Evolutionary conservation across 768 basidiomycete species (phyloP), one percentile per base, ranked within the genome.

Genomic region (Russula brevipes): DNA sequence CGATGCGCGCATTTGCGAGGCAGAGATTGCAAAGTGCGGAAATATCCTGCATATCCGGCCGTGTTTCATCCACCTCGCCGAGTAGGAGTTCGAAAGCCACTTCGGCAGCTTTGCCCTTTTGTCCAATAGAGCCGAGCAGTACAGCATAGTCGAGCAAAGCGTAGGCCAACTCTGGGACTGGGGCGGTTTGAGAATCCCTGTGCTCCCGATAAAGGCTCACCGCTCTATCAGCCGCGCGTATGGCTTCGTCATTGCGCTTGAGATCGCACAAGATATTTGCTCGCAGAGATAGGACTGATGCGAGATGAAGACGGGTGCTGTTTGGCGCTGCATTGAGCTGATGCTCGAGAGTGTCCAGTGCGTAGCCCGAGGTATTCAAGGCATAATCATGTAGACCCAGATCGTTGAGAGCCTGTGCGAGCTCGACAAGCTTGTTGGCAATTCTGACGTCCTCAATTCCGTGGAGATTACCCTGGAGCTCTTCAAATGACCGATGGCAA

Each of bases 341-440:
- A 1, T 24, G 35, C 12, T 58, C 38, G 35, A 45, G 5, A 6
- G 31, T 11, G 19, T 60, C 49, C 35, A 56, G 39, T 12, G 54
- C 63, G 33, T 50, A 56, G 1, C 36, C 53, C 30, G 53, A 64
- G 11, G 36, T 53, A 12, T 35, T 41, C 44, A 55, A 55, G 7
- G 63, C 63, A 17, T 54, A 50, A 7, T 50, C 41, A 5, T 35
- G 39, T 4, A 64, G 30, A 19, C 63, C 63, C 11, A 64, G n/a
- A 42, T 64, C 63, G n/a, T 12, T 64, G 47, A 64, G 47, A 17
- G 63, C 58, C 31, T 64, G 63, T 4, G 58, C 41, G 33, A 64
- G 58, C 35, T 55, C 54, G 9, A 35, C 31, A 44, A 51, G 46
- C 54, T 44, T 42, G 11, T 5, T 41, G 5, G 58, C 47, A 14